These are phyloP conservation scores for Globisporangium nagaii DNA, from an alignment of 352 stramenopile genomes.

Conservation along the genomic window DNA sequence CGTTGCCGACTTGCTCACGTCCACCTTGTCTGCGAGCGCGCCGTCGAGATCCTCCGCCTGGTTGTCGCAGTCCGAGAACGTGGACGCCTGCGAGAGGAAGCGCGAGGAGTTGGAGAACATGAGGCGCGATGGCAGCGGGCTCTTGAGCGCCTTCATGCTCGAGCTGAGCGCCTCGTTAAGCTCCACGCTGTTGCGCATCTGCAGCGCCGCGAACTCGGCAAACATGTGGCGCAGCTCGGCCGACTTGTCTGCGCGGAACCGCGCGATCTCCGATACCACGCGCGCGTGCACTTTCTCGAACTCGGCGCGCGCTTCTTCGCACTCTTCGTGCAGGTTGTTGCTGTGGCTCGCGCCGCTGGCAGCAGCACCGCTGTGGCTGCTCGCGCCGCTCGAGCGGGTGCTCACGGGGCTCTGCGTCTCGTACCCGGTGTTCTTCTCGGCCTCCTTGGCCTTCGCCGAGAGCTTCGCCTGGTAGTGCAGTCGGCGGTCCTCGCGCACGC, in stretches of 20 bases:
- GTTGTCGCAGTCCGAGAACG: constrained; percentile 33
- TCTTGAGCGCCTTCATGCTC: constrained; percentile 38
- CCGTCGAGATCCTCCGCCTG: constrained; percentile 15
- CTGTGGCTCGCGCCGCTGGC: neutral
- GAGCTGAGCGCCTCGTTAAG: constrained; percentile 40
- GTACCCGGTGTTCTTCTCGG: constrained; percentile 18
- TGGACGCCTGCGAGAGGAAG: constrained; percentile 37
- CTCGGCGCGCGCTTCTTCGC: constrained; percentile 63
- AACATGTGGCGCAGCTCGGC: constrained; percentile 70
- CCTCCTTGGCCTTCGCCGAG: constrained; percentile 28
- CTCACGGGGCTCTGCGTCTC: constrained; percentile 20
- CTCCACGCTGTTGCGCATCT: constrained; percentile 45
- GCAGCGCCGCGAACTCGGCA: constrained; percentile 57
- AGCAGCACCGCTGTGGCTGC: neutral
- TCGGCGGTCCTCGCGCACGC: constrained; percentile 73
- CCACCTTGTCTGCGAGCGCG: constrained; percentile 21
- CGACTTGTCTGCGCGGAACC: constrained; percentile 72
- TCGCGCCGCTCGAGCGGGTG: constrained; percentile 13
- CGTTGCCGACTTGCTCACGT: constrained; percentile 8
- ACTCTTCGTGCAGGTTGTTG: constrained; percentile 33
- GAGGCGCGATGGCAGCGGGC: constrained; percentile 30
- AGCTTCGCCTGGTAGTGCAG: constrained; percentile 77
- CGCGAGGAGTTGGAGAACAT: constrained; percentile 30
- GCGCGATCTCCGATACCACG: constrained; percentile 68
- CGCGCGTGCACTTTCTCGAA: constrained; percentile 72